Conservation (phyloP, 805 yeast species). For the Ogataea allantospora region DNA sequence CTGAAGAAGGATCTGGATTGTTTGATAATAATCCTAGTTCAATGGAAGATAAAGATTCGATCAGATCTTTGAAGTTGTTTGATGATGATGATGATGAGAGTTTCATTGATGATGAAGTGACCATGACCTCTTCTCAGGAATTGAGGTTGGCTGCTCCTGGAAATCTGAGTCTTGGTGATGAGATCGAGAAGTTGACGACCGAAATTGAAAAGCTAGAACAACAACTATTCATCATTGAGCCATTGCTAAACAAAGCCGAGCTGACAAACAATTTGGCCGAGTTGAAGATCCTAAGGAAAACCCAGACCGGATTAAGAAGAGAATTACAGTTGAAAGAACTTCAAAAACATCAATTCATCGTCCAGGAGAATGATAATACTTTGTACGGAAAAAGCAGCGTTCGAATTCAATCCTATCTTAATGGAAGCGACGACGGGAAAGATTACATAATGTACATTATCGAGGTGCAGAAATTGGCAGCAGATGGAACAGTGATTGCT, state of each 20-base stretch:
- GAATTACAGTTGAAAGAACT: conserved; percentile 75
- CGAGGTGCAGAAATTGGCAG: conserved; percentile 58
- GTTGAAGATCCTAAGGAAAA: conserved; percentile 62
- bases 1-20: conserved; percentile 16
- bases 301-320: conserved; percentile 61
- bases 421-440: conserved; percentile 54
- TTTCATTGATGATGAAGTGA: conserved; percentile 15
- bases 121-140: conserved; percentile 26
- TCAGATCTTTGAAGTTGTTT: conserved; percentile 33
- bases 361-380: conserved; percentile 79
- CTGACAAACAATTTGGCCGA: conserved; percentile 74
- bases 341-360: conserved; percentile 74
- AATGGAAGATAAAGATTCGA: conserved; percentile 24
- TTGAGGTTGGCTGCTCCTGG: conserved; percentile 64
- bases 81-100: conserved; percentile 29
- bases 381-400: conserved; percentile 65
- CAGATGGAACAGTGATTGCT: conserved; percentile 46
- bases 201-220: conserved; percentile 58
- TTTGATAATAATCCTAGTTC: conserved; percentile 19
- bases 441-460: conserved; percentile 72
- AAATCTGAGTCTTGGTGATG: conserved; percentile 60
- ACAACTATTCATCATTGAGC: conserved; percentile 63
- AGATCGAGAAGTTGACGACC: conserved; percentile 54
- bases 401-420: conserved; percentile 51
- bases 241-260: conserved; percentile 77